These are phyloP conservation scores for Limtongia smithiae DNA, from an alignment of 805 yeast genomes.

Conservation along the genomic window DNA sequence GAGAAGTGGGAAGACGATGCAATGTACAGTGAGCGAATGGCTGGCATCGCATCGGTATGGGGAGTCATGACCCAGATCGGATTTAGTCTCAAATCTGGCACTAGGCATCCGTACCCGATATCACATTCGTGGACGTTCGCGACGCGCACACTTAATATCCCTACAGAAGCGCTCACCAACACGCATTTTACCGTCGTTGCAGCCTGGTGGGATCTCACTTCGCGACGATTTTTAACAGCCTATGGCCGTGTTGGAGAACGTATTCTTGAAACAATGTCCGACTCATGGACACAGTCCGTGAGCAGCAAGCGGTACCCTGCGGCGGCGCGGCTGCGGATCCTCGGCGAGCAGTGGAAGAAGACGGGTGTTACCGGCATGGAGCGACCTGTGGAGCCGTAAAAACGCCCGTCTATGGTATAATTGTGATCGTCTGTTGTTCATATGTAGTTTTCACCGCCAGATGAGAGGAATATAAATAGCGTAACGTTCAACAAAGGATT, in stretches of 20 bases:
- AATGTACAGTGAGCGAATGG: slow-evolving; percentile 77
- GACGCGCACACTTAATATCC: slow-evolving; percentile 66
- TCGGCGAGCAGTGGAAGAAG: slow-evolving; percentile 74
- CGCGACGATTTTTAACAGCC: slow-evolving; percentile 48
- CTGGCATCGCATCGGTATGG: slow-evolving; percentile 81
- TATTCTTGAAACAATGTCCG: slow-evolving; percentile 47
- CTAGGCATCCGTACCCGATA: slow-evolving; percentile 54
- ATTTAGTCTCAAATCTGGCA: slow-evolving; percentile 28
- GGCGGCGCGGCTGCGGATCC: slow-evolving; percentile 68
- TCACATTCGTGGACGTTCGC: slow-evolving; percentile 63
- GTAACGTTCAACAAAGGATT: too few relatives aligned
- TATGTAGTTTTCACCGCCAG: background rate
- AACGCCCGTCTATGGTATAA: too few relatives aligned
- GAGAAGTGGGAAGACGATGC: slow-evolving; percentile 53
- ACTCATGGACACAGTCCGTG: slow-evolving; percentile 52
- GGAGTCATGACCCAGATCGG: slow-evolving; percentile 62
- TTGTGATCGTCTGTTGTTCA: too few relatives aligned
- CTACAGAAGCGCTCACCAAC: slow-evolving; percentile 50
- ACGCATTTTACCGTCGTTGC: slow-evolving; percentile 69
- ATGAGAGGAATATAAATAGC: too few relatives aligned
- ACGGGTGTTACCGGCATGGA: slow-evolving; percentile 47
- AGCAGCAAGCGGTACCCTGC: slow-evolving; percentile 60
- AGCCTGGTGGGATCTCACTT: slow-evolving; percentile 91
- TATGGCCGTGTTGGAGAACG: slow-evolving; percentile 74
- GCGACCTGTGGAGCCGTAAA: slow-evolving; percentile 43